phyloP scores from a whole-genome alignment of 2,329 filamentous ascomycete species.

The Fusarium nurragi region DNA sequence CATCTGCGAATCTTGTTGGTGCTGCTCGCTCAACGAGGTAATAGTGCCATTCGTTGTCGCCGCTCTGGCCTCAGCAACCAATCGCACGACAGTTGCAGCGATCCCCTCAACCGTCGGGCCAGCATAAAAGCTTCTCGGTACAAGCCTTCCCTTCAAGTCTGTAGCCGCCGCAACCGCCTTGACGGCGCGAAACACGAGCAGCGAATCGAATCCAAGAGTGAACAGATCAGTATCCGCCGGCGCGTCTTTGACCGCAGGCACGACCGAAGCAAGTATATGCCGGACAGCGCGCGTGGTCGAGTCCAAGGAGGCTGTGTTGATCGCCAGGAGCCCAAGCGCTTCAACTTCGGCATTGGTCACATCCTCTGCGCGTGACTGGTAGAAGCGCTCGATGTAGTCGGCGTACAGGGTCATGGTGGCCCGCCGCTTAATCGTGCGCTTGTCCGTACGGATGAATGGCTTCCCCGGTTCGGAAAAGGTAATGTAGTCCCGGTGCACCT shows the following conservation, averaged over 20 bases:
- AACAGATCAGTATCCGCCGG: neutral
- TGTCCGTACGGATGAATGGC: conserved; percentile 57
- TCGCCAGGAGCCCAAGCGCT: neutral
- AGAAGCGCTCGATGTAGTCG: conserved; percentile 59
- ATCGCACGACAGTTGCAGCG: neutral
- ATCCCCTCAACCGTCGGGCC: too few relatives aligned
- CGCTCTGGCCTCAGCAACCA: neutral
- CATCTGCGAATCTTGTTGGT: neutral
- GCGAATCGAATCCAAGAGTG: neutral
- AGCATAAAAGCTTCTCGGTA: too few relatives aligned
- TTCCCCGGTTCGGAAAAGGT: conserved; percentile 53
- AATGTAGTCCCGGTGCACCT: conserved; percentile 55
- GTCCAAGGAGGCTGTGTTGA: neutral
- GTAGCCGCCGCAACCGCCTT: too few relatives aligned
- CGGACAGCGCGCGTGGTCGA: neutral
- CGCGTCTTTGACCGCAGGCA: neutral
- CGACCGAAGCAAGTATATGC: neutral
- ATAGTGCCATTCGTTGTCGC: neutral
- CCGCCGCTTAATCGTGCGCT: conserved; percentile 56
- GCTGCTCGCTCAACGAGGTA: neutral
- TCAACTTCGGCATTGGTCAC: too few relatives aligned
- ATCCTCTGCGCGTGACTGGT: conserved; percentile 38
- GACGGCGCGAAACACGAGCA: neutral
- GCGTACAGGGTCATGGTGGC: conserved; percentile 53
- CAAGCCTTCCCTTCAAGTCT: too few relatives aligned